A percentile compares a stretch with the other conserved stretches of the same genome.
These are phyloP conservation scores for Fomitopsis betulina DNA, from an alignment of 1,284 basidiomycete genomes.

Conservation along the genomic window DNA sequence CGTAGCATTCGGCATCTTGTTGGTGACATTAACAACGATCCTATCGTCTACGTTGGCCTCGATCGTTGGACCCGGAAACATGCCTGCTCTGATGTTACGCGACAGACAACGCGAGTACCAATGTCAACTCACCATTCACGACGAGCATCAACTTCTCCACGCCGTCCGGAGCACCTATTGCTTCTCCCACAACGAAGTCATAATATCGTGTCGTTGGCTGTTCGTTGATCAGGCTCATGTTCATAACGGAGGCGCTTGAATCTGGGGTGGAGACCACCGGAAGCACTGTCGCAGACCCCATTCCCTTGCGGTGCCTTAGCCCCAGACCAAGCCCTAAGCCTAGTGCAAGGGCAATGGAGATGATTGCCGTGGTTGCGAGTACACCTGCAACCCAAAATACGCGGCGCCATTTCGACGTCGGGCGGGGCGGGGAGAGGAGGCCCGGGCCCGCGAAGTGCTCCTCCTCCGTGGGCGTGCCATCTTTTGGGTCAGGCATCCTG, in stretches of 20 bases:
- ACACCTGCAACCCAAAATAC: not conserved
- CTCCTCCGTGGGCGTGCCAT: not conserved
- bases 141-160: conserved; percentile 36
- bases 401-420: conserved; percentile 2
- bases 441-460: not conserved
- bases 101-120: not conserved
- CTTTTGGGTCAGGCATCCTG: not conserved
- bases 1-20: conserved; percentile 32
- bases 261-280: conserved; percentile 14
- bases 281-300: conserved; percentile 1
- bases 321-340: conserved; percentile 37
- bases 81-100: conserved; percentile 17
- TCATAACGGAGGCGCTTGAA: conserved; percentile 22
- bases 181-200: conserved; percentile 29
- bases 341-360: conserved; percentile 29
- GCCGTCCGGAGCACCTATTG: conserved; percentile 33
- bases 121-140: conserved; percentile 34
- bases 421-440: not conserved
- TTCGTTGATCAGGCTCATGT: conserved; percentile 23
- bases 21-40: conserved; percentile 37
- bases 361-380: conserved; percentile 1
- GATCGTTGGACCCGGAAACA: conserved; percentile 44
- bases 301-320: conserved; percentile 17
- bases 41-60: conserved; percentile 44
- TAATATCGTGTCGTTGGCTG: conserved; percentile 30